Evolutionary conservation across 139 green algal genomes (phyloP).

Genomic region (Chlorella vulgaris): DNA sequence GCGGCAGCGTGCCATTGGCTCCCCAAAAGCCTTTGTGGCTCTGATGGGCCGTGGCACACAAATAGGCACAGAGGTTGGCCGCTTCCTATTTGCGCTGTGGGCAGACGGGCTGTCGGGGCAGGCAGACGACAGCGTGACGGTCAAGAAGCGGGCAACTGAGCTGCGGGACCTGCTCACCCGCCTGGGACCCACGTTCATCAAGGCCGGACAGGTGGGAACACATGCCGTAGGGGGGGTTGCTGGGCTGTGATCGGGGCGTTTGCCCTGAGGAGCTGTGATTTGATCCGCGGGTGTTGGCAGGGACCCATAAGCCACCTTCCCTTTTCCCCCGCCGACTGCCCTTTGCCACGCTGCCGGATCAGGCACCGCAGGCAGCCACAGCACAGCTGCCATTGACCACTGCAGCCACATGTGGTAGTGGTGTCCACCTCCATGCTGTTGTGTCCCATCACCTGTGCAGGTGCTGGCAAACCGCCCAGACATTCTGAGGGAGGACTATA

Average conservation of each 20-base stretch:
- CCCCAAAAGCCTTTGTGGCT: slow-evolving; percentile 2
- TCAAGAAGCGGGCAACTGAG: slow-evolving; percentile 78
- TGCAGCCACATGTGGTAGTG: too few species aligned
- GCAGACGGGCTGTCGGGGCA: slow-evolving; percentile 32
- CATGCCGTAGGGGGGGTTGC: neutral
- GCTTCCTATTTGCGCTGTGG: slow-evolving; percentile 36
- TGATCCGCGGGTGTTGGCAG: too few species aligned
- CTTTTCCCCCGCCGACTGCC: too few species aligned
- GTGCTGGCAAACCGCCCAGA: slow-evolving; percentile 98
- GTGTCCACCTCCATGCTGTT: too few species aligned
- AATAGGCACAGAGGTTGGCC: slow-evolving; percentile 32
- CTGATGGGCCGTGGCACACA: slow-evolving; percentile 11
- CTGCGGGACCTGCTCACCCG: slow-evolving; percentile 84
- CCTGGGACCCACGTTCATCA: slow-evolving; percentile 98
- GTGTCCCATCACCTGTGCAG: slow-evolving; percentile 19
- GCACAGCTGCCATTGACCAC: too few species aligned
- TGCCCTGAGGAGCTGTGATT: too few species aligned
- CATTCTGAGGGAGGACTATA: slow-evolving; percentile 98
- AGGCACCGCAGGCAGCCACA: too few species aligned
- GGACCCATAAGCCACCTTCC: too few species aligned
- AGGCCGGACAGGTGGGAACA: slow-evolving; percentile 83
- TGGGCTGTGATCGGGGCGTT: neutral
- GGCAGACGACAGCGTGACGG: slow-evolving; percentile 32
- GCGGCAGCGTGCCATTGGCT: slow-evolving; percentile 23
- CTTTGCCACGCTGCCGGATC: too few species aligned